Evolutionary conservation across 2,329 filamentous ascomycete species (phyloP).

Genomic region (Aureobasidium sp.): DNA sequence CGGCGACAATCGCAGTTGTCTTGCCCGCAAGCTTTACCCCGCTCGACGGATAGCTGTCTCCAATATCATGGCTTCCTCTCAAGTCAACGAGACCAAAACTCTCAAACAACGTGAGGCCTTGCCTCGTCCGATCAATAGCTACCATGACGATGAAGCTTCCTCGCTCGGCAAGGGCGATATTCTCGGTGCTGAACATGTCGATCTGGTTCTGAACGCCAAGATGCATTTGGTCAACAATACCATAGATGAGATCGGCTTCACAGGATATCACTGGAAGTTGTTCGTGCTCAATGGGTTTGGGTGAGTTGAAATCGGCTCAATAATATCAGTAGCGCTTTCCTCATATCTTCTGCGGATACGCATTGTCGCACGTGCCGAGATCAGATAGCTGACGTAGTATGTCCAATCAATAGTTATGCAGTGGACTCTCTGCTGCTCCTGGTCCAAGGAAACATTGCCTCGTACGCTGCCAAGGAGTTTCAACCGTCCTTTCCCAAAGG

Average conservation of each 20-base stretch:
- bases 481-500: conserved; percentile 38
- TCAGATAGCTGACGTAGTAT: not conserved
- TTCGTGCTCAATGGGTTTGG: conserved; percentile 55
- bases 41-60: not conserved
- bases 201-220: conserved; percentile 55
- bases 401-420: conserved; percentile 22
- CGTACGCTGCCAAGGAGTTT: conserved; percentile 52
- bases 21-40: not conserved
- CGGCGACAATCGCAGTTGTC: not conserved
- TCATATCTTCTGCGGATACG: not conserved
- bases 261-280: conserved; percentile 47
- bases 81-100: not conserved
- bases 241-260: conserved; percentile 48
- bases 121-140: not conserved
- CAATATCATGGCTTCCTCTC: not conserved
- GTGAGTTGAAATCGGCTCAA: conserved; percentile 21
- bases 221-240: conserved; percentile 63
- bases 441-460: conserved; percentile 56
- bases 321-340: no score
- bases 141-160: not conserved
- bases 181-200: conserved; percentile 48
- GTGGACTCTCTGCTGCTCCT: conserved; percentile 49
- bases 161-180: conserved; percentile 38
- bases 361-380: not conserved
- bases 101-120: not conserved